A percentile compares a stretch with the other conserved stretches of the same genome.
Evolutionary conservation across 345 rosid species (phyloP).

Genomic region (Iberis pinnata): DNA sequence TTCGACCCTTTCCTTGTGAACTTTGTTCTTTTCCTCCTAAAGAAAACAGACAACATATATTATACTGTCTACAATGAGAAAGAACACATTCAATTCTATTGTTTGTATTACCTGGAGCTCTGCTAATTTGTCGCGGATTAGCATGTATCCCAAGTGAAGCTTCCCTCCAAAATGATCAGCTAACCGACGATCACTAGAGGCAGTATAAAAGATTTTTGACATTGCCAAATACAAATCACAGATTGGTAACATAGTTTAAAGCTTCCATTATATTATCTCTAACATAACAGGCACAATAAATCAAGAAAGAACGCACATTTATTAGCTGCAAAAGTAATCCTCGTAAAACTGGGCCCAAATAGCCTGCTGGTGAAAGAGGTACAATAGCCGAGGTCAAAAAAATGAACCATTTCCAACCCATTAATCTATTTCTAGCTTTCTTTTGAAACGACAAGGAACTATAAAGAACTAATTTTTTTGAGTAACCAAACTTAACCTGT

Average conservation of each 20-base stretch:
- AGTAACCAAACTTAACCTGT: constrained; percentile 52
- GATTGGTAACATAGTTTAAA: constrained; percentile 8
- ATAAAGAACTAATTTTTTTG: constrained; percentile 20
- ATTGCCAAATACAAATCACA: constrained; percentile 27
- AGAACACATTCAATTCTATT: not conserved
- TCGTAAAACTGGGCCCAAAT: constrained; percentile 99
- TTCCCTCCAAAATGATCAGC: constrained; percentile 99
- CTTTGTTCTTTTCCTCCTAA: constrained; percentile 85
- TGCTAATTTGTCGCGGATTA: constrained; percentile 84
- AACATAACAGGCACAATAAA: constrained; percentile 51
- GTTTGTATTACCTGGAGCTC: constrained; percentile 68
- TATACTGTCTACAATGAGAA: not conserved
- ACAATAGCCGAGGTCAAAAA: constrained; percentile 77
- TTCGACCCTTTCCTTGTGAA: constrained; percentile 53
- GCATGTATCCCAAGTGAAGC: constrained; percentile 96
- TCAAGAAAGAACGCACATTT: constrained; percentile 96
- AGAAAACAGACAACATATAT: constrained; percentile 12
- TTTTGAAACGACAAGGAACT: constrained; percentile 24
- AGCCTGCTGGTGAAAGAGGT: constrained; percentile 99
- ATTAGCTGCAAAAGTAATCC: constrained; percentile 99
- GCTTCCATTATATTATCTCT: constrained; percentile 27
- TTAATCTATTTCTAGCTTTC: constrained; percentile 42
- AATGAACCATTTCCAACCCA: constrained; percentile 82
- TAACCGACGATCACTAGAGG: constrained; percentile 92
- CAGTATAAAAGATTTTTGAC: constrained; percentile 29